Evolutionary conservation across 2,329 filamentous ascomycete species (phyloP), one percentile per base, ranked within the genome.

Genomic region (Xylariaceae sp.): DNA sequence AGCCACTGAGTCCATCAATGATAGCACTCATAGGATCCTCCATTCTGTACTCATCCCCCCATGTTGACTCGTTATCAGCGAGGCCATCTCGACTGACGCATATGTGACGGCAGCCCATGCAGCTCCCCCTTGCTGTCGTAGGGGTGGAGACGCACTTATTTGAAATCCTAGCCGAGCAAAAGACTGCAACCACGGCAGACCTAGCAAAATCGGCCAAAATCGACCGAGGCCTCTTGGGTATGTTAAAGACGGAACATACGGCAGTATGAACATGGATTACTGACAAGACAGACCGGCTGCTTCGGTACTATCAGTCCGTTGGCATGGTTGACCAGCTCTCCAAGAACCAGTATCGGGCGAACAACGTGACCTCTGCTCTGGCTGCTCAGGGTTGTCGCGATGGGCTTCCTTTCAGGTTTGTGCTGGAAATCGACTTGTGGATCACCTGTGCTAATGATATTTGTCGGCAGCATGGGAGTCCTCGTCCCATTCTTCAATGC

Each of bases 231-330:
- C 22, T 54, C 14, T 46, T 50, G 45, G 55, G 53, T 56, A 40
- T 2, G 45, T 39, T 16, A 20, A 12, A 11, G 20, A 4, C 6
- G 7, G 12, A n/a, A 6, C 16, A 20, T 40, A 36, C 29, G 37
- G 2, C 17, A 11, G 12, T 5, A 22, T 22, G 34, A 25, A 17
- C 40, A 42, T 8, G 46, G 12, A 8, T 11, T n/a, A n/a, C n/a
- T n/a, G n/a, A n/a, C 6, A 3, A 32, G 5, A 22, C 32, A 56
- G 54, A 50, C 17, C 37, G 52, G 6, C 43, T 56, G 11, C 35
- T 56, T 6, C 48, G 55, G 8, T 56, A 55, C 22, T 56, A 56
- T 34, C 54, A 58, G 12, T 47, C 54, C 0, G 43, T 47, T 21
- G 52, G 49, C 2, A 54, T 56, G 44, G 21, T 58, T 6, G 48